A percentile compares a stretch with the other conserved stretches of the same genome.
These are phyloP conservation scores for Lactarius sanguifluus DNA, from an alignment of 768 basidiomycete species.

Conservation along the genomic window DNA sequence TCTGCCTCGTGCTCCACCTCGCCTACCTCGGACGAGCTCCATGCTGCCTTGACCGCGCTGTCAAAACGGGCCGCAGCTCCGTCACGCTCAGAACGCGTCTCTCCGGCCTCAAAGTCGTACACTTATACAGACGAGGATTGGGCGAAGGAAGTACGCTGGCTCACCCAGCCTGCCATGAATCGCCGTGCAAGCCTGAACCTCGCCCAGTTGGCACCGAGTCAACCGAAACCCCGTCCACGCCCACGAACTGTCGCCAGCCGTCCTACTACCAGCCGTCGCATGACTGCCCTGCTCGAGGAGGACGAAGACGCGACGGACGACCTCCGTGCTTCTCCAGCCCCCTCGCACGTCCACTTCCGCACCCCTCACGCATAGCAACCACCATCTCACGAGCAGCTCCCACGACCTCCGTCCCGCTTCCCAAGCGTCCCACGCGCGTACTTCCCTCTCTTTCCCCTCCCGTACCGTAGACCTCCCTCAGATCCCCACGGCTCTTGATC, in stretches of 20 bases:
- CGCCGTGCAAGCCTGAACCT: conserved; percentile 20
- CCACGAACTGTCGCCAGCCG: conserved; percentile 28
- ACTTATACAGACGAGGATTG: conserved; percentile 59
- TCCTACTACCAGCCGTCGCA: conserved; percentile 33
- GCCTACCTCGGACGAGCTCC: conserved; percentile 28
- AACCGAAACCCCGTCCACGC: conserved; percentile 27
- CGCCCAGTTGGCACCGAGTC: not conserved
- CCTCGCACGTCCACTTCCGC: conserved; percentile 31
- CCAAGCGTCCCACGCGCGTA: conserved; percentile 18
- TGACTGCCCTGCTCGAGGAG: conserved; percentile 43
- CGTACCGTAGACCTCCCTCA: conserved; percentile 38
- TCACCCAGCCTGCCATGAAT: conserved; percentile 38
- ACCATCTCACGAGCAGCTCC: conserved; percentile 10
- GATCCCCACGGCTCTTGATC: conserved; percentile 31
- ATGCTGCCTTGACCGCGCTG: conserved; percentile 3
- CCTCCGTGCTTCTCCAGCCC: conserved; percentile 3
- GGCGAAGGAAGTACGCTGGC: conserved; percentile 68
- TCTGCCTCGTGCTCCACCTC: conserved; percentile 25
- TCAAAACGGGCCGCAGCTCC: conserved; percentile 12
- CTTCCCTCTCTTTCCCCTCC: conserved; percentile 18
- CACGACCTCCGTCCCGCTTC: conserved; percentile 14
- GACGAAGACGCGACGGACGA: conserved; percentile 39
- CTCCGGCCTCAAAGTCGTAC: conserved; percentile 24
- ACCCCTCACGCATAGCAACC: conserved; percentile 9
- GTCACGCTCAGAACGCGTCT: conserved; percentile 11